phyloP scores from a whole-genome alignment of 2,329 filamentous ascomycete genomes.

The Aspergillus aculeatinus region DNA sequence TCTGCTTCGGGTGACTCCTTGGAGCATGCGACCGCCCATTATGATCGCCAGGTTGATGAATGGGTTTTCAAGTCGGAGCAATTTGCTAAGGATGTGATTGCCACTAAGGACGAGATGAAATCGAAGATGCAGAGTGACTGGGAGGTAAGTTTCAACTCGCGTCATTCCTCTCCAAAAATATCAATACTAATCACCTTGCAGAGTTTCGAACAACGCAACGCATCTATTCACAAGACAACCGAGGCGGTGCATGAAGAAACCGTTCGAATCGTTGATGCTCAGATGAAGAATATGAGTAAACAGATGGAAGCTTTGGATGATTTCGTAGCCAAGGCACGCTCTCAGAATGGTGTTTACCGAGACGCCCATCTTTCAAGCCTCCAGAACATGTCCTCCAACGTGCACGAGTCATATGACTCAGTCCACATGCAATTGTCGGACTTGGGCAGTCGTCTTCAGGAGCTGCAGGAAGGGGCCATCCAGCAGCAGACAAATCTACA shows the following conservation, averaged over 20 bases:
- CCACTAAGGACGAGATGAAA: constrained; percentile 76
- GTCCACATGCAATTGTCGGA: constrained; percentile 69
- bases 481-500: constrained; percentile 59
- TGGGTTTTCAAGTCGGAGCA: constrained; percentile 70
- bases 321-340: constrained; percentile 78
- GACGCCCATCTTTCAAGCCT: constrained; percentile 67
- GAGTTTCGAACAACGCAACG: constrained; percentile 74
- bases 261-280: constrained; percentile 81
- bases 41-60: constrained; percentile 68
- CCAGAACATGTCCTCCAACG: constrained; percentile 63
- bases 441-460: constrained; percentile 66
- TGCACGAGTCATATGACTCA: constrained; percentile 70
- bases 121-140: constrained; percentile 82
- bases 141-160: constrained; percentile 56
- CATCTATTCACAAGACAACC: constrained; percentile 78
- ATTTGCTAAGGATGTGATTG: constrained; percentile 68
- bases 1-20: constrained; percentile 63
- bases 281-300: constrained; percentile 80
- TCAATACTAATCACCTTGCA: constrained; percentile 29
- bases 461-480: constrained; percentile 67
- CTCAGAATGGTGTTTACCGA: constrained; percentile 77
- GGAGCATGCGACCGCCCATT: constrained; percentile 63
- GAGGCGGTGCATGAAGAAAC: constrained; percentile 89
- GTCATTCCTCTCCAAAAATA: not conserved
- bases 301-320: constrained; percentile 90